Percentiles rank a stretch among this genome's conserved stretches.
These are phyloP conservation scores for Pichia sp. DNA, from an alignment of 1,139 yeast genomes.

Conservation along the genomic window DNA sequence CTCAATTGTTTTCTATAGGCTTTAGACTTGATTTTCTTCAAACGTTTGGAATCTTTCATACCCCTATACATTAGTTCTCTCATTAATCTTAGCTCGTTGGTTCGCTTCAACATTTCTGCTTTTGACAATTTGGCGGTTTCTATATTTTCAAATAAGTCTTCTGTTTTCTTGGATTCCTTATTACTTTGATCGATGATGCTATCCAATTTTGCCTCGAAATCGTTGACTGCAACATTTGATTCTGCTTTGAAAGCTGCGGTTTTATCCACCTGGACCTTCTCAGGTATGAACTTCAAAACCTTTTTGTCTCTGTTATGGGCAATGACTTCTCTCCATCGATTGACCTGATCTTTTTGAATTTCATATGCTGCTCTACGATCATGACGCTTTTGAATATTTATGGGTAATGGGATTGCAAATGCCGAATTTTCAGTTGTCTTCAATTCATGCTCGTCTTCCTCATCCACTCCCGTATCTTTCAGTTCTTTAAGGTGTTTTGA, in stretches of 20 bases:
- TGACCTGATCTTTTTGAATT: conserved; percentile 77
- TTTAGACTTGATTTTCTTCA: conserved; percentile 92
- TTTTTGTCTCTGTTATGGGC: conserved; percentile 79
- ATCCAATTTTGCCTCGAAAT: conserved; percentile 64
- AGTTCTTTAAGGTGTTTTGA: conserved; percentile 9
- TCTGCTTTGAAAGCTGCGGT: conserved; percentile 51
- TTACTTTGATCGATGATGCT: conserved; percentile 60
- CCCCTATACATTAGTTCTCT: conserved; percentile 95
- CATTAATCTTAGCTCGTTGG: conserved; percentile 83
- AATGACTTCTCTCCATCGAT: conserved; percentile 84
- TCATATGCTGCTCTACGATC: conserved; percentile 91
- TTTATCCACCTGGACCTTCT: conserved; percentile 41
- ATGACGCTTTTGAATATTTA: conserved; percentile 76
- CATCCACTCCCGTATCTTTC: conserved; percentile 16
- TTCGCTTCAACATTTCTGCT: conserved; percentile 74
- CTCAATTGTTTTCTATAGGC: conserved; percentile 81
- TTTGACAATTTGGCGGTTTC: conserved; percentile 78
- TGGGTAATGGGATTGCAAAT: conserved; percentile 77
- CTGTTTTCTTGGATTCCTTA: conserved; percentile 64
- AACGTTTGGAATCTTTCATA: conserved; percentile 82
- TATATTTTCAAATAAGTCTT: conserved; percentile 80
- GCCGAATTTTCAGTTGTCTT: conserved; percentile 39
- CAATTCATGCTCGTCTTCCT: conserved; percentile 25
- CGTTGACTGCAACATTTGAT: conserved; percentile 48
- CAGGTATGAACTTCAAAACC: conserved; percentile 64